Evolutionary conservation across 192 early-diverging fungal genomes (phyloP).

Genomic region (Coemansia sp.): DNA sequence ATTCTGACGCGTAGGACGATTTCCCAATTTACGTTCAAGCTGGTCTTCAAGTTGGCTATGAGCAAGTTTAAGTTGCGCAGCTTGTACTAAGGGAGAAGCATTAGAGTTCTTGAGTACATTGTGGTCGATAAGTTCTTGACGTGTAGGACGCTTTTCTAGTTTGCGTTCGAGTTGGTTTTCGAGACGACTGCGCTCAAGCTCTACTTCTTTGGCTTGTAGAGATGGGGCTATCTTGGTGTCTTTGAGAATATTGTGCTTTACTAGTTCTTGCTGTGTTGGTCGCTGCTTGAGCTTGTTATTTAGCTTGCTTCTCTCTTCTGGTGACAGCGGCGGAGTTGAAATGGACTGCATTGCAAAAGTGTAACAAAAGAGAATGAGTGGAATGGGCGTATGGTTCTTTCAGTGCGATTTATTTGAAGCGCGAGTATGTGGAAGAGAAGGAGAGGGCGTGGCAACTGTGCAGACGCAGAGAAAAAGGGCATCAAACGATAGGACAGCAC

Average conservation of each 20-base stretch:
- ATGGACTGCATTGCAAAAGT: no score
- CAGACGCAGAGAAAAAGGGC: no score
- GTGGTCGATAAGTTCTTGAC: slow-evolving; percentile 54
- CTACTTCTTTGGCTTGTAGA: slow-evolving; percentile 21
- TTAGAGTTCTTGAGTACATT: slow-evolving; percentile 60
- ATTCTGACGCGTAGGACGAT: slow-evolving; percentile 38
- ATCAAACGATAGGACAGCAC: no score
- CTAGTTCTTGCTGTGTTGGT: slow-evolving; percentile 51
- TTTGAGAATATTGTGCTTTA: slow-evolving; percentile 59
- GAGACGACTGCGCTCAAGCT: slow-evolving; percentile 29
- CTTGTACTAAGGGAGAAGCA: slow-evolving; percentile 44
- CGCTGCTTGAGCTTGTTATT: slow-evolving; percentile 58
- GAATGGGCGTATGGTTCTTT: no score
- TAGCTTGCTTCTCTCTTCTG: slow-evolving; percentile 11
- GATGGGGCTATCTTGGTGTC: slow-evolving; percentile 30
- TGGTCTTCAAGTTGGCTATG: slow-evolving; percentile 51
- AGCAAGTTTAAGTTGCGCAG: slow-evolving; percentile 23
- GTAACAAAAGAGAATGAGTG: no score
- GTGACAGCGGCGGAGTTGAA: no score
- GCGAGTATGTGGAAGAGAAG: no score
- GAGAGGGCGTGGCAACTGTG: no score
- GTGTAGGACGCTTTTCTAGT: slow-evolving; percentile 59
- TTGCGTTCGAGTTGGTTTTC: slow-evolving; percentile 56
- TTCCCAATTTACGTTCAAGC: slow-evolving; percentile 58
- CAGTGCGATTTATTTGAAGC: no score